phyloP scores from a whole-genome alignment of 2,329 filamentous ascomycete species.

The Botrytis galanthina region DNA sequence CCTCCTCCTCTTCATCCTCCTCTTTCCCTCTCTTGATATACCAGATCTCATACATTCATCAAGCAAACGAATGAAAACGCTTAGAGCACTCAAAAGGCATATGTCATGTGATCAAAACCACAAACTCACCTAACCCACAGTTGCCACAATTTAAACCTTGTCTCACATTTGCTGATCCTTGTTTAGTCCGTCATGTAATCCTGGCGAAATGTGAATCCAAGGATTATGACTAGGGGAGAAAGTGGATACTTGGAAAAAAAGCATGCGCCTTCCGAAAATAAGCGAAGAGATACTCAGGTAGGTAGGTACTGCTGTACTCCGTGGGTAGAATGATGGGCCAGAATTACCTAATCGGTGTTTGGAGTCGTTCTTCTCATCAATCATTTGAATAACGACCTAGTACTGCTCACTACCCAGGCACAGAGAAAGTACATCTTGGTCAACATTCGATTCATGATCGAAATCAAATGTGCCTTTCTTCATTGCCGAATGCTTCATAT shows the following conservation, averaged over 20 bases:
- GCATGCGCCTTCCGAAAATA: background rate
- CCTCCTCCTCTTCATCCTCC: background rate
- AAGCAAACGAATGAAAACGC: background rate
- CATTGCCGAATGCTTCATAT: background rate
- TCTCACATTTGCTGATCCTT: background rate
- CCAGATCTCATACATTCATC: too few species aligned
- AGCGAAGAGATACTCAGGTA: background rate
- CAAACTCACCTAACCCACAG: constrained; percentile 3
- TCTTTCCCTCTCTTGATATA: background rate
- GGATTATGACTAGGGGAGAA: background rate
- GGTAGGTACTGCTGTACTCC: background rate
- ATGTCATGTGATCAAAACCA: background rate
- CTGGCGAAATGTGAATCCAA: background rate
- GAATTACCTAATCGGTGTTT: background rate
- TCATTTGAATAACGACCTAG: too few species aligned
- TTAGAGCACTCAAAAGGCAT: background rate
- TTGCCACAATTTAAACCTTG: background rate
- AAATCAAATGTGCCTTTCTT: background rate
- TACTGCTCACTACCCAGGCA: too few species aligned
- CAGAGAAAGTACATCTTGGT: too few species aligned
- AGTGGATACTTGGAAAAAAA: background rate
- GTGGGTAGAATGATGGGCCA: background rate
- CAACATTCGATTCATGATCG: too few species aligned
- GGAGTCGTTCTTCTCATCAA: background rate
- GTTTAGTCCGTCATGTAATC: background rate